Evolutionary conservation across 1,284 basidiomycete species (phyloP).

Genomic region (Puccinia brachypodii): DNA sequence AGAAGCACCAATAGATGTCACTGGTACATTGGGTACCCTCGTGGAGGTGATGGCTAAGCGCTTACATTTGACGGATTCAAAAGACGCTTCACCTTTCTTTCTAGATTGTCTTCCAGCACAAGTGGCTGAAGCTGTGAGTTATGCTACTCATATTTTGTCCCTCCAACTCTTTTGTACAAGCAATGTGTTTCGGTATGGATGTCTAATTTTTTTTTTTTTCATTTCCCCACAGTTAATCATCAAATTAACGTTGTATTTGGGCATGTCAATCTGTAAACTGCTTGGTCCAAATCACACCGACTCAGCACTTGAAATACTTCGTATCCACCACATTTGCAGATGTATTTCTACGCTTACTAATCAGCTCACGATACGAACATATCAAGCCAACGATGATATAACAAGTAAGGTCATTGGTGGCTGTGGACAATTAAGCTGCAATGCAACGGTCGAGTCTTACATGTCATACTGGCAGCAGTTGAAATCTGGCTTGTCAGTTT

Average conservation of each 20-base stretch:
- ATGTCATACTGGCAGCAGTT: slow-evolving; percentile 48
- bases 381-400: slow-evolving; percentile 34
- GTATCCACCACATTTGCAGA: slow-evolving; percentile 47
- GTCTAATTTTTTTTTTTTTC: neutral
- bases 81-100: slow-evolving; percentile 47
- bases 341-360: slow-evolving; percentile 41
- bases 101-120: slow-evolving; percentile 31
- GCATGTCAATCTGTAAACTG: slow-evolving; percentile 48
- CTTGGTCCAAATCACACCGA: slow-evolving; percentile 31
- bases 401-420: slow-evolving; percentile 30
- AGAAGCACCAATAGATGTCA: slow-evolving; percentile 7
- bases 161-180: neutral
- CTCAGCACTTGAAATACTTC: slow-evolving; percentile 36
- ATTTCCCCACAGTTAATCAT: slow-evolving; percentile 19
- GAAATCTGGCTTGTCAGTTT: slow-evolving; percentile 29
- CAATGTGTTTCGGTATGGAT: neutral
- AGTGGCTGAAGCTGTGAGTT: slow-evolving; percentile 47
- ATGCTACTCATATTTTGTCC: neutral
- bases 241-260: slow-evolving; percentile 45
- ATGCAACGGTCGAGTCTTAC: slow-evolving; percentile 47
- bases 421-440: slow-evolving; percentile 32
- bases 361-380: slow-evolving; percentile 39
- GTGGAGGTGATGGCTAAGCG: slow-evolving; percentile 46
- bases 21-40: slow-evolving; percentile 15
- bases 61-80: slow-evolving; percentile 45